Evolutionary conservation across 1,284 basidiomycete genomes (phyloP), one percentile per base, ranked within the genome.

Genomic region (Inonotus hispidus): DNA sequence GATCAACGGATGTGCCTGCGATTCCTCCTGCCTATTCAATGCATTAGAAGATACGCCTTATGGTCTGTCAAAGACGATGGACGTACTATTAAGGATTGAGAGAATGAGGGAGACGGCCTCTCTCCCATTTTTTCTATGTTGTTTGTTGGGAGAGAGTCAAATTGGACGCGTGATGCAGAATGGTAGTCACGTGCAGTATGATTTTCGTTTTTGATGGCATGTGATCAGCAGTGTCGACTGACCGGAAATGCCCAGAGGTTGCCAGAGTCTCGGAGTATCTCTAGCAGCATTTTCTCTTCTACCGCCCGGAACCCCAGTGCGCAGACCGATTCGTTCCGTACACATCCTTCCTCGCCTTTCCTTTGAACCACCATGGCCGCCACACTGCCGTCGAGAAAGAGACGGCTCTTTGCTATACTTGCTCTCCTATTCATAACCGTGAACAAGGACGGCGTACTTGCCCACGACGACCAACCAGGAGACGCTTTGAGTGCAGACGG

Each of bases 1-100:
- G 81, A 75, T 99, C 96, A 25, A 96, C 94, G 1, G 92, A 82
- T 16, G 92, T 90, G 49, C 95, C 95, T 25, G 95, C 93, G 41
- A 88, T 73, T 19, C 90, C 94, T 41, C 94, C 94, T 56, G 92
- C 88, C 92, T 95, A 62, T 7, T 25, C 25, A 37, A 32, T 25
- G 7, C 13, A 32, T 10, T 35, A 56, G 58, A 23, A 27, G 29
- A 46, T 55, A 37, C 56, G 25, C 7, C 43, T 19, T 49, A 21
- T 63, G 1, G 2, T 32, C 19, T 27, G 2, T 16, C n/a, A 46
- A 46, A 11, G 59, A 27, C 32, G 41, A 19, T 39, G 38, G 27
- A 55, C 72, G 59, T 66, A 77, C 77, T 39, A 76, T 64, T 7
- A 79, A 72, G 21, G 77, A 78, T 63, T 78, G 74, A n/a, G 70